phyloP scores from a whole-genome alignment of 2,329 filamentous ascomycete species.

The Ramichloridium luteum region DNA sequence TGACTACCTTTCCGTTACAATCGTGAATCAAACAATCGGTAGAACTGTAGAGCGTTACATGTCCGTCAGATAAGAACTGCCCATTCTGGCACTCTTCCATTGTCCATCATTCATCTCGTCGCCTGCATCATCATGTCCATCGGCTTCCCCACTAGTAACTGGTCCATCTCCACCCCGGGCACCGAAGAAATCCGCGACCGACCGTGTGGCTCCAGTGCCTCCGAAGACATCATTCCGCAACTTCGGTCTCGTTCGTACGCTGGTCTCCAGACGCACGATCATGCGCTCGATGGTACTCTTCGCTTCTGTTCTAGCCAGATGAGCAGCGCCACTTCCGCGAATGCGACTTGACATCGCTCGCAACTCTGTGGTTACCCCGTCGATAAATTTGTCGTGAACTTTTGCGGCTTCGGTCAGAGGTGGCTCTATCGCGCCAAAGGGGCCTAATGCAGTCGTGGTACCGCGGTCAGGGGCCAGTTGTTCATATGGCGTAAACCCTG shows the following conservation, averaged over 20 bases:
- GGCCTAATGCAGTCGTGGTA: conserved; percentile 5
- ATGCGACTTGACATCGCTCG: conserved; percentile 27
- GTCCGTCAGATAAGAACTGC: too few species aligned
- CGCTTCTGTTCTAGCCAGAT: conserved; percentile 60
- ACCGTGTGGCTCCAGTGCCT: too few species aligned
- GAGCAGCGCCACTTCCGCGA: conserved; percentile 49
- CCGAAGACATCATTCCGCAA: conserved; percentile 22
- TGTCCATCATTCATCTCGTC: too few species aligned
- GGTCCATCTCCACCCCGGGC: too few species aligned
- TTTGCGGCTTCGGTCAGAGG: conserved; percentile 25
- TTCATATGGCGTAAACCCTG: conserved; percentile 35
- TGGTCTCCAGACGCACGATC: conserved; percentile 58
- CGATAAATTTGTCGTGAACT: conserved; percentile 59
- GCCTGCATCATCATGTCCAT: too few species aligned
- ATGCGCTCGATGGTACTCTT: conserved; percentile 66
- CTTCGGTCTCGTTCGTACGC: conserved; percentile 50
- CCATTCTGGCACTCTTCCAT: too few species aligned
- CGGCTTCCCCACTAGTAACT: too few species aligned
- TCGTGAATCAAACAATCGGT: too few species aligned
- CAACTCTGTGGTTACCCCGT: conserved; percentile 50
- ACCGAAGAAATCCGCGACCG: too few species aligned
- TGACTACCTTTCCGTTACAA: too few species aligned
- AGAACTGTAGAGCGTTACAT: too few species aligned
- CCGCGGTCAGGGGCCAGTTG: conserved; percentile 9
- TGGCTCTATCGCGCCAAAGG: conserved; percentile 14